A percentile compares a stretch with the other conserved stretches of the same genome.
These are phyloP conservation scores for Coemansia umbellata DNA, from an alignment of 192 early-diverging fungal species.

Conservation along the genomic window DNA sequence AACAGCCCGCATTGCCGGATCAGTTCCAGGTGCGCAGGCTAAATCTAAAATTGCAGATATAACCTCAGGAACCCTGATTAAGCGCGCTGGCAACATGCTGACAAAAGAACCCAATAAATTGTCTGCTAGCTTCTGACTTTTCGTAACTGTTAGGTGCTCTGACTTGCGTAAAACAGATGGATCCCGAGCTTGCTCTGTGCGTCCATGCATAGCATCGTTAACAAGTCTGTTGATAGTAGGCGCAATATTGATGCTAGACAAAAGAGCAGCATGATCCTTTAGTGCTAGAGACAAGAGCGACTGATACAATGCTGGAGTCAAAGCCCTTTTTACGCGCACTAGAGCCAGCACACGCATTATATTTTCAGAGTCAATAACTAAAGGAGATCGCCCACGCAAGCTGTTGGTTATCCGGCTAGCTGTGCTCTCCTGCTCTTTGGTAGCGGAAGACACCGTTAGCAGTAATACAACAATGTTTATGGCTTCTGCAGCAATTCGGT, in stretches of 20 bases:
- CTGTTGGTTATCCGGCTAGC: conserved; percentile 43
- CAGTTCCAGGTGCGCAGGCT: conserved; percentile 15
- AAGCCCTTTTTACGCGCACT: conserved; percentile 30
- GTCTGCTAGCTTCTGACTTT: neutral
- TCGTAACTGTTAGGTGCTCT: neutral
- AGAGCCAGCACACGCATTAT: conserved; percentile 16
- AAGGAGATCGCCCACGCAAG: conserved; percentile 18
- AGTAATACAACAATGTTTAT: conserved; percentile 42
- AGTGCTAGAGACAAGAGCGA: conserved; percentile 27
- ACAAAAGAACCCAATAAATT: conserved; percentile 23
- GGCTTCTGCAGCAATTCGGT: conserved; percentile 27
- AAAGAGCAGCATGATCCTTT: conserved; percentile 25
- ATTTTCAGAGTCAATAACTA: conserved; percentile 15
- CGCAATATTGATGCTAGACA: conserved; percentile 36
- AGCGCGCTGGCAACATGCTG: conserved; percentile 19
- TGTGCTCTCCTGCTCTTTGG: conserved; percentile 23
- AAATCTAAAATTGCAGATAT: conserved; percentile 29
- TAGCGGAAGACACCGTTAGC: conserved; percentile 16
- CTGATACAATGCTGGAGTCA: conserved; percentile 34
- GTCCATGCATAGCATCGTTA: neutral
- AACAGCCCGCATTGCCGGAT: conserved; percentile 14
- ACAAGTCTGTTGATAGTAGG: neutral
- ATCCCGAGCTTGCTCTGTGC: conserved; percentile 21
- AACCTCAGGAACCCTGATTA: conserved; percentile 15
- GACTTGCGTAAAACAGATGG: conserved; percentile 11